Base-by-base conservation (phyloP, 2,329 filamentous ascomycete species). In the Penicillium sp. region DNA sequence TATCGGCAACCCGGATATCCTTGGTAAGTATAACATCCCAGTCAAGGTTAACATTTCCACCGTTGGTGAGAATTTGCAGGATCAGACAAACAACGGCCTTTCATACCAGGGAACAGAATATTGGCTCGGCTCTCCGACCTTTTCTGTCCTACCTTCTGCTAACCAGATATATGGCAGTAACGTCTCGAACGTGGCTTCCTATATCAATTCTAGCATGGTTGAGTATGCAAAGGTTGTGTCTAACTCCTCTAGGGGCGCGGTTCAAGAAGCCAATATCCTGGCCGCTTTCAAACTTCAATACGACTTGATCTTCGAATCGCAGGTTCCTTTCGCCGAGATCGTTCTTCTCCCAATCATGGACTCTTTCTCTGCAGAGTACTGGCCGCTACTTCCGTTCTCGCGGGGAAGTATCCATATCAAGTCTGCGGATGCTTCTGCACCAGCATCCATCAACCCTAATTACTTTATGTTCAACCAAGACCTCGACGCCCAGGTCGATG, bases 41-140 rank as follows among this genome's bases (percentile, higher is more conserved):
- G 51, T 71, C 18, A 64, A 64, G 33, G 66, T 75, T 44, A 61
- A 73, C 51, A 63, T 71, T 9, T 56, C 77, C 10, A 76, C 76
- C 14, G 79, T 83, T 3, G 82, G 82, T 13, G 77, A 79, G 55
- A 81, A 82, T 59, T 69, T 82, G 58, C 81, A 82, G 56, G 80
- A 82, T 54, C 79, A 80, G 46, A 70, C 65, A 9, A 72, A 72
- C 59, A 70, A 64, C 40, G 64, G 54, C 2, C 50, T 69, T 9
- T 53, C 54, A 16, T 67, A 62, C 40, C 44, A 57, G 39, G 60
- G 68, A 1, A 54, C 53, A 7, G 56, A 56, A 9, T 55, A 52
- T 7, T 64, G 65, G 53, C 63, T 63, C 18, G 69, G 69, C 3
- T 36, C 56, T 2, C 64, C 63, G 6, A 68, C 63, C 2, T 69